phyloP scores from a whole-genome alignment of 352 stramenopile species.

The Globisporangium abappressorium region DNA sequence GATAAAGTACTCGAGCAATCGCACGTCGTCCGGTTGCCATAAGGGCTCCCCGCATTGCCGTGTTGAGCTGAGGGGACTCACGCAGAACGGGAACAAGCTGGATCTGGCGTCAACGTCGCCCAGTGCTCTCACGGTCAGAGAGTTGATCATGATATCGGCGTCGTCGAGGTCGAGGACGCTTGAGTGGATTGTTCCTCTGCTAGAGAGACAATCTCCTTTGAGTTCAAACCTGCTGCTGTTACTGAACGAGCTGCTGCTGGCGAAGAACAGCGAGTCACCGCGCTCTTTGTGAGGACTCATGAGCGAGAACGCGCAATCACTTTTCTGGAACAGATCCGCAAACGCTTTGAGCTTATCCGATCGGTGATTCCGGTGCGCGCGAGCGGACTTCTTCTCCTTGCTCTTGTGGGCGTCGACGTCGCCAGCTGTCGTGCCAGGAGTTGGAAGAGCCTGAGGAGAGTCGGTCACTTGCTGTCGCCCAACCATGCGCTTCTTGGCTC shows the following conservation, averaged over 20 bases:
- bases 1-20: conserved; percentile 75
- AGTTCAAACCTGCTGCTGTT: neutral
- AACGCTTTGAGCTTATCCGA: conserved; percentile 1
- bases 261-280: neutral
- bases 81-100: conserved; percentile 9
- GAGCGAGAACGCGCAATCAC: conserved; percentile 1
- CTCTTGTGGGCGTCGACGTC: neutral
- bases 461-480: conserved; percentile 21
- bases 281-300: neutral
- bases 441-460: neutral
- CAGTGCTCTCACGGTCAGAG: neutral
- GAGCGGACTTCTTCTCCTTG: neutral
- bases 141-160: neutral
- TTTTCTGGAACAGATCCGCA: neutral
- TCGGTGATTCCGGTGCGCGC: neutral
- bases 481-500: conserved; percentile 51
- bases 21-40: conserved; percentile 54
- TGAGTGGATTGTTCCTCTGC: neutral
- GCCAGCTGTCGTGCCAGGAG: neutral
- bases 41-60: conserved; percentile 8
- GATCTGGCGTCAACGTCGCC: conserved; percentile 12
- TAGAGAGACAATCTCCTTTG: neutral
- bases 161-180: conserved; percentile 16
- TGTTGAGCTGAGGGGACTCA: conserved; percentile 12
- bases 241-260: neutral